Percentiles rank a stretch among this genome's conserved stretches.
phyloP scores from a whole-genome alignment of 1,284 basidiomycete species.

The Ustilago esculenta region DNA sequence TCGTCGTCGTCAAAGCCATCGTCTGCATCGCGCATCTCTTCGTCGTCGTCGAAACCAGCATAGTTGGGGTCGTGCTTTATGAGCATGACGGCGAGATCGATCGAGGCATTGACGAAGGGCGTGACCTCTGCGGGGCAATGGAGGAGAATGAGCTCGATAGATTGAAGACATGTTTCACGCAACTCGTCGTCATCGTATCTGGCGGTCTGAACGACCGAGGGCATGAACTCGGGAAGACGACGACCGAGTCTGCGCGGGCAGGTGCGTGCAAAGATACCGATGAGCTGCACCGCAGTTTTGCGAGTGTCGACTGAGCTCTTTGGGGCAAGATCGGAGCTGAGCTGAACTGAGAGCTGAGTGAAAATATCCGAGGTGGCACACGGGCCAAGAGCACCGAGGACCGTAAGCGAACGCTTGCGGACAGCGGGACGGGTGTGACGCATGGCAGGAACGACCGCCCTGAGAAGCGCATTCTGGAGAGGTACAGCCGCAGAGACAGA shows the following conservation, averaged over 20 bases:
- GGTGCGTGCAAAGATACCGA: constrained; percentile 73
- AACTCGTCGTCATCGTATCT: constrained; percentile 81
- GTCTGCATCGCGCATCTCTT: constrained; percentile 69
- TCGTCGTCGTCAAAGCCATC: constrained; percentile 35
- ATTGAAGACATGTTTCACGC: constrained; percentile 70
- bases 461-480: constrained; percentile 73
- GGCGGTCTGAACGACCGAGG: constrained; percentile 75
- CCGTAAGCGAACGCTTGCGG: constrained; percentile 55
- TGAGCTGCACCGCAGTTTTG: constrained; percentile 80
- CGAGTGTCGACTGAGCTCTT: constrained; percentile 70
- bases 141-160: constrained; percentile 76
- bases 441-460: constrained; percentile 72
- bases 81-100: constrained; percentile 77
- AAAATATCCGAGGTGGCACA: constrained; percentile 56
- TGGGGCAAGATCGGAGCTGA: constrained; percentile 40
- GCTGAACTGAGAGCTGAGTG: constrained; percentile 50
- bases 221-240: constrained; percentile 68
- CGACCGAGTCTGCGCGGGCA: constrained; percentile 54
- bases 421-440: constrained; percentile 48
- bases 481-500: constrained; percentile 68
- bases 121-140: constrained; percentile 84
- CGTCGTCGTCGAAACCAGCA: constrained; percentile 81
- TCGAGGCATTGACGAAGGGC: constrained; percentile 76
- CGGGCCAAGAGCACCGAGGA: constrained; percentile 76
- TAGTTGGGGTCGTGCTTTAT: constrained; percentile 99